phyloP scores from a whole-genome alignment of 371 early-diverging fungal genomes.

The Amoeboaphelidium protococcarum region DNA sequence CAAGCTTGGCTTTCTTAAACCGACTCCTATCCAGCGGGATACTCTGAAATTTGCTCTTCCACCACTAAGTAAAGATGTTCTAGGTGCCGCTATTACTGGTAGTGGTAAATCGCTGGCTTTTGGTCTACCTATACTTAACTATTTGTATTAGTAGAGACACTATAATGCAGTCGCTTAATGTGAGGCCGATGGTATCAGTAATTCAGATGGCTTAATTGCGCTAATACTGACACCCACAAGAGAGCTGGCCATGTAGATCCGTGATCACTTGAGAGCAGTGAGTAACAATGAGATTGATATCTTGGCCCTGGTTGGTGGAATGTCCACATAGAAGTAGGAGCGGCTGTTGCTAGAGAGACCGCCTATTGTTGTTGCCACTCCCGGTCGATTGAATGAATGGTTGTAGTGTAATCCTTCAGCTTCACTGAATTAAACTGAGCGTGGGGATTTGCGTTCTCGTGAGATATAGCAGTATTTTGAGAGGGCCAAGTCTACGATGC shows the following conservation, averaged over 20 bases:
- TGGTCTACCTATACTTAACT: slow-evolving; percentile 54
- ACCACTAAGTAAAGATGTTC: slow-evolving; percentile 64
- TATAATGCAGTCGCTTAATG: slow-evolving; percentile 14
- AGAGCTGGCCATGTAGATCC: slow-evolving; percentile 73
- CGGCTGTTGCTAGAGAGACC: slow-evolving; percentile 35
- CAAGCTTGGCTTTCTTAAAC: slow-evolving; percentile 36
- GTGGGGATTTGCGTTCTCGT: too few species aligned
- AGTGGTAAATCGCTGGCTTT: slow-evolving; percentile 86
- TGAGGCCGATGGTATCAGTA: slow-evolving; percentile 7
- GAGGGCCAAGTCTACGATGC: slow-evolving; percentile 2
- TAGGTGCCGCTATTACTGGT: slow-evolving; percentile 94
- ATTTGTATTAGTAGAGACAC: slow-evolving; percentile 19
- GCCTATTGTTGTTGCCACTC: slow-evolving; percentile 85
- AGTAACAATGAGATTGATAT: slow-evolving; percentile 16
- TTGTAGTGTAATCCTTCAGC: too few species aligned
- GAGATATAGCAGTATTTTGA: slow-evolving; percentile 3
- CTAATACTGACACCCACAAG: slow-evolving; percentile 70
- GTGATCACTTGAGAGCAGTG: slow-evolving; percentile 35
- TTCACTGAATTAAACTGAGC: too few species aligned
- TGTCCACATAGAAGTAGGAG: slow-evolving; percentile 69
- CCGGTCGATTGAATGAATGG: slow-evolving; percentile 85
- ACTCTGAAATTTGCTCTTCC: slow-evolving; percentile 41
- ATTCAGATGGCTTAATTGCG: slow-evolving; percentile 12
- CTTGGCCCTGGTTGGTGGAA: slow-evolving; percentile 66
- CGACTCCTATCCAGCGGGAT: slow-evolving; percentile 83